These are phyloP conservation scores for Sanguinoderma infundibulare DNA, from an alignment of 1,284 basidiomycete species.

Conservation along the genomic window DNA sequence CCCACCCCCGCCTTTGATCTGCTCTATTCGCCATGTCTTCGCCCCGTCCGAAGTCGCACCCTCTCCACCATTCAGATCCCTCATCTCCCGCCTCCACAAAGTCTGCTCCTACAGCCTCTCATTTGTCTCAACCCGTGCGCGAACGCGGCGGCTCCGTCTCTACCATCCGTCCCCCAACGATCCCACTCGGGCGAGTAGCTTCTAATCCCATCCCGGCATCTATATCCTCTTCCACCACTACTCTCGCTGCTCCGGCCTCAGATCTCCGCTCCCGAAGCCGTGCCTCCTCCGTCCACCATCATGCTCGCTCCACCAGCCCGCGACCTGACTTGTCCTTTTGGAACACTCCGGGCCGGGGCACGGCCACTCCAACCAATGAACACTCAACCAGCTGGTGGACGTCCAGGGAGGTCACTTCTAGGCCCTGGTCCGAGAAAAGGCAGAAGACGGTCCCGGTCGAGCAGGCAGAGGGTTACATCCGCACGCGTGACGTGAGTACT, in stretches of 20 bases:
- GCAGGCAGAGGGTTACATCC: conserved; percentile 52
- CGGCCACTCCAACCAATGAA: conserved; percentile 27
- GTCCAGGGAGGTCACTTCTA: conserved; percentile 25
- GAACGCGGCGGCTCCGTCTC: conserved; percentile 26
- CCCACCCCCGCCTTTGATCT: conserved; percentile 22
- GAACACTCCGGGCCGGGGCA: conserved; percentile 7
- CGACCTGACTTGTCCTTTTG: conserved; percentile 27
- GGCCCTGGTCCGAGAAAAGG: conserved; percentile 39
- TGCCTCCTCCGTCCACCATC: conserved; percentile 16
- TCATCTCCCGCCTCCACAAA: background rate
- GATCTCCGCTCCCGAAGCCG: conserved; percentile 18
- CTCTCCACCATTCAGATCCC: background rate
- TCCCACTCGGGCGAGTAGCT: conserved; percentile 25
- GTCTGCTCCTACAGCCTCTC: conserved; percentile 11
- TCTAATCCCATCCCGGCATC: conserved; percentile 30
- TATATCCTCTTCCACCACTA: conserved; percentile 13
- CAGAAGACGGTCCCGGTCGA: conserved; percentile 48
- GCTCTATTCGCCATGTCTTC: too few species aligned
- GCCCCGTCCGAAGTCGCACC: background rate
- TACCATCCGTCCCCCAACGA: conserved; percentile 25
- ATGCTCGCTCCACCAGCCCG: conserved; percentile 28
- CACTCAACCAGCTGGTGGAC: conserved; percentile 38
- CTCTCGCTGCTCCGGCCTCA: conserved; percentile 15
- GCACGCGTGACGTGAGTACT: conserved; percentile 50
- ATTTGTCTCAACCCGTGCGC: conserved; percentile 12